A percentile compares a stretch with the other conserved stretches of the same genome.
phyloP scores from a whole-genome alignment of 345 rosid species.

The Reutealis trisperma region DNA sequence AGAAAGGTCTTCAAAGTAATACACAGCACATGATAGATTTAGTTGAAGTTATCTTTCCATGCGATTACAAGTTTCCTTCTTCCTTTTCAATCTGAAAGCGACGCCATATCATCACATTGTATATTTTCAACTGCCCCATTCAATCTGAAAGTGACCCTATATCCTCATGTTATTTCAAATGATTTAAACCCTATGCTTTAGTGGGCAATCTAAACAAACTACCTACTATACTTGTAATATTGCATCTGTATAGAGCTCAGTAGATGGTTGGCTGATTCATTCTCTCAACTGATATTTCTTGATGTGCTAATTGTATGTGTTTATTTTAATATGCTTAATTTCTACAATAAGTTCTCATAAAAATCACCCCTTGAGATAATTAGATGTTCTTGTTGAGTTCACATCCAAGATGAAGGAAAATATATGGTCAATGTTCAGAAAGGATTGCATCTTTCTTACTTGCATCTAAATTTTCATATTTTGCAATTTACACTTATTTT shows the following conservation, averaged over 20 bases:
- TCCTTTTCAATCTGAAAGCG: background rate
- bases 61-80: conserved; percentile 1
- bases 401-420: too few relatives aligned
- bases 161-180: background rate
- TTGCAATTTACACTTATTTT: too few relatives aligned
- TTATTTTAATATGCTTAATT: background rate
- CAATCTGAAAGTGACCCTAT: background rate
- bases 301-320: background rate
- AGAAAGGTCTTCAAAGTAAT: conserved; percentile 1
- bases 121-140: background rate
- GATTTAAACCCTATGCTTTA: background rate
- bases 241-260: background rate
- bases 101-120: background rate
- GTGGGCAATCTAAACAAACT: background rate
- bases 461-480: too few relatives aligned
- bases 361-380: too few relatives aligned
- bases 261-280: background rate
- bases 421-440: background rate
- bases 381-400: too few relatives aligned
- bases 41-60: conserved; percentile 1
- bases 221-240: conserved; percentile 1
- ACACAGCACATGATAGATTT: background rate
- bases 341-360: background rate
- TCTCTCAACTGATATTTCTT: background rate
- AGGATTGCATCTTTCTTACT: too few relatives aligned